Percentiles rank a stretch among this genome's conserved stretches.
These are phyloP conservation scores for Aurinia saxatilis DNA, from an alignment of 345 rosid species.

Conservation along the genomic window DNA sequence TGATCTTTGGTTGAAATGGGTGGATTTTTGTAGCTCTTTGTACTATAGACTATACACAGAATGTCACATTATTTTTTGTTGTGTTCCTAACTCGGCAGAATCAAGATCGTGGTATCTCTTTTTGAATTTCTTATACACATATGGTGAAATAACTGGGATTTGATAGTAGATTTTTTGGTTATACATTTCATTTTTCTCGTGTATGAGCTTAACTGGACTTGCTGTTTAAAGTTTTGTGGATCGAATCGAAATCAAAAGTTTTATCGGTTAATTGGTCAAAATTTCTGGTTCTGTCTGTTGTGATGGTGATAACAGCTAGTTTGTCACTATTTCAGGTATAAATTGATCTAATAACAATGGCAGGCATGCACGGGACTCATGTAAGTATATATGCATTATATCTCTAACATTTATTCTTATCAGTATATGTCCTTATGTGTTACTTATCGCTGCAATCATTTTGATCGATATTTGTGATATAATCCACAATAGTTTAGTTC, in stretches of 20 bases:
- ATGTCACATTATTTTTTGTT: background rate
- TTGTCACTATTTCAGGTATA: constrained; percentile 14
- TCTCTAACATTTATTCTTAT: background rate
- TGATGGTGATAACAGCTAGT: background rate
- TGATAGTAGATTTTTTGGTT: background rate
- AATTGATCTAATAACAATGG: constrained; percentile 15
- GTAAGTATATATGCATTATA: constrained; percentile 17
- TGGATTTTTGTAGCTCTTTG: background rate
- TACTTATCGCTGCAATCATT: background rate
- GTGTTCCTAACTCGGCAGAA: background rate
- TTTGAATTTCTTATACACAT: background rate
- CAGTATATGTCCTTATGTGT: background rate
- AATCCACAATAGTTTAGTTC: background rate
- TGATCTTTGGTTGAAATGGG: background rate
- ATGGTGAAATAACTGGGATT: background rate
- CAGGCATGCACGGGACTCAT: constrained; percentile 22
- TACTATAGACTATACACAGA: background rate
- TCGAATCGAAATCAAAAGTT: background rate
- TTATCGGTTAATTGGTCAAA: background rate
- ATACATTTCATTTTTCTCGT: background rate
- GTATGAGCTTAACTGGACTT: background rate
- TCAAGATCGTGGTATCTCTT: background rate
- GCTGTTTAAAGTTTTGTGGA: background rate
- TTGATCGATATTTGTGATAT: background rate
- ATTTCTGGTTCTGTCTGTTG: background rate